Base-by-base conservation (phyloP, 306 rosid species). In the Carpinus fangiana region DNA sequence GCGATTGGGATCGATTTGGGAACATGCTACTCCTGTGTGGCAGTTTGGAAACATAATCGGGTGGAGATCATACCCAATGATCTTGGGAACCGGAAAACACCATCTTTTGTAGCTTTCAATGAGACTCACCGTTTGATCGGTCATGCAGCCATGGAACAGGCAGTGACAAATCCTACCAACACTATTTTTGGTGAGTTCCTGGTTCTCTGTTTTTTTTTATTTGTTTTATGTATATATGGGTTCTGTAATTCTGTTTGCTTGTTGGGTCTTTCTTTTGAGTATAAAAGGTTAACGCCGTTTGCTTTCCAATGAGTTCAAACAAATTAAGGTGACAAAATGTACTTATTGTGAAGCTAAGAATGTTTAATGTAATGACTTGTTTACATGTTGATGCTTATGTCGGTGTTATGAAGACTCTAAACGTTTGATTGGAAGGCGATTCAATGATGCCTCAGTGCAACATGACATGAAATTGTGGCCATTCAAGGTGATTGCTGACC, bases 61-160 rank as follows among this genome's bases (percentile, higher is more conserved):
- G 90, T 87, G 18, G 90, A 87, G 57, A 87, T 87, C 81, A 82
- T 87, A 57, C 83, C 90, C 45, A 87, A 87, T 28, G 88, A 87
- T 31, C 83, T 82, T 28, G 90, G 88, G 20, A 87, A 84, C 75
- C 80, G 85, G n/a, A 87, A 84, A 9, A 87, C 90, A 7, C 90
- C 90, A 0, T 87, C 90, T 31, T 87, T 79, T 11, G 88, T 87
- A 4, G 88, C 90, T 10, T 87, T 87, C 83, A 87, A 88, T 0
- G 90, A 87, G 11, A 79, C 90, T 0, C 85, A 84, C 45, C 83
- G 88, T 0, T 80, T 86, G 81, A 86, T 86, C 43, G 86, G 86
- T 2, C 82, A 82, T 55, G 86, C 90, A 0, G 90, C 90, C 0
- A 82, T 82, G 83, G 85, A 84, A 20, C 86, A 87, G 56, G 88